Conservation (phyloP, 2,329 filamentous ascomycete genomes). For the Chrysoporthe austroafricana region DNA sequence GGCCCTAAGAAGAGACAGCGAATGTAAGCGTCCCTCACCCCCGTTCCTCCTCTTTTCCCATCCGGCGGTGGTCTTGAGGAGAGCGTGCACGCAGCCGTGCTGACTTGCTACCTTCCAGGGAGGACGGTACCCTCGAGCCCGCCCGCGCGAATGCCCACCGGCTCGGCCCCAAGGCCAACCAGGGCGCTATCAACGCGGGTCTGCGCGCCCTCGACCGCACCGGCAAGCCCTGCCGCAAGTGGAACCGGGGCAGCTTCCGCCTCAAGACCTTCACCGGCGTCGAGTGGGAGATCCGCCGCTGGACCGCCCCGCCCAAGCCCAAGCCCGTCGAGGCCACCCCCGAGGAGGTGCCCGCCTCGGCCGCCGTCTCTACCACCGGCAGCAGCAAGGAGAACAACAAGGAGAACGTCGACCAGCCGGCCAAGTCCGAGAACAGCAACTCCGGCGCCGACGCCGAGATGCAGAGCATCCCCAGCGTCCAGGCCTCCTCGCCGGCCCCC, state of each 20-base stretch:
- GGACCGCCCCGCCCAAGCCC: slow-evolving; percentile 73
- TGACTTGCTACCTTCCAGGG: slow-evolving; percentile 44
- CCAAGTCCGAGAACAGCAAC: slow-evolving; percentile 50
- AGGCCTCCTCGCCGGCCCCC: slow-evolving; percentile 57
- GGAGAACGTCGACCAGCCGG: slow-evolving; percentile 53
- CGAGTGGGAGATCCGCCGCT: slow-evolving; percentile 79
- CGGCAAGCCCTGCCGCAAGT: slow-evolving; percentile 89
- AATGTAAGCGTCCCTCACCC: slow-evolving; percentile 67
- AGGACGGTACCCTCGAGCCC: slow-evolving; percentile 66
- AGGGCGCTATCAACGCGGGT: slow-evolving; percentile 95
- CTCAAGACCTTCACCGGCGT: slow-evolving; percentile 94
- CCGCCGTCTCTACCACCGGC: slow-evolving; percentile 45
- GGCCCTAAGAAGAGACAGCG: slow-evolving; percentile 96
- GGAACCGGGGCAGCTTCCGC: slow-evolving; percentile 80
- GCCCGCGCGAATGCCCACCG: slow-evolving; percentile 69
- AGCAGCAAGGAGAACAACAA: slow-evolving; percentile 70
- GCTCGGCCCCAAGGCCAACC: slow-evolving; percentile 93
- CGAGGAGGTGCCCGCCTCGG: slow-evolving; percentile 51
- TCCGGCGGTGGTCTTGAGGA: neutral
- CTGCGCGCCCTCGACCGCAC: slow-evolving; percentile 91
- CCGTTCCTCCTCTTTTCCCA: neutral
- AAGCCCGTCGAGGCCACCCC: slow-evolving; percentile 46
- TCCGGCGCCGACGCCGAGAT: slow-evolving; percentile 55
- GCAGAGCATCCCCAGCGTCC: slow-evolving; percentile 53
- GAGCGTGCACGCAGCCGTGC: neutral